Conservation (phyloP, 163 green algal genomes). For the Chlamydomonas reinhardtii region DNA sequence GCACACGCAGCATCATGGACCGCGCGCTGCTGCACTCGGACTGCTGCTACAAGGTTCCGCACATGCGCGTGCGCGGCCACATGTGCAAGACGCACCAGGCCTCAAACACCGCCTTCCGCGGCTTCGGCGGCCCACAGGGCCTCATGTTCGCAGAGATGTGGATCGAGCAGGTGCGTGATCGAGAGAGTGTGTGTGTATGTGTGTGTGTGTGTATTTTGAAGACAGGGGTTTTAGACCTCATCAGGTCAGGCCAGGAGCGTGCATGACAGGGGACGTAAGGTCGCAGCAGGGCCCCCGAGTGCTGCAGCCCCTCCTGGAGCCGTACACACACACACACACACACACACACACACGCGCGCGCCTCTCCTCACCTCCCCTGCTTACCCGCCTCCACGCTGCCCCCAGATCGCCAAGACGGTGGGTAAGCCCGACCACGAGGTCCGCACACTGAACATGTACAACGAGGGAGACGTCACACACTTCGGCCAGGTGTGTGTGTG, state of each 20-base stretch:
- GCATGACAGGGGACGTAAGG: no score
- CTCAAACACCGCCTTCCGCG: slow-evolving; percentile 96
- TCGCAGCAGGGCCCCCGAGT: no score
- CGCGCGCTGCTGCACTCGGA: slow-evolving; percentile 92
- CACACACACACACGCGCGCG: no score
- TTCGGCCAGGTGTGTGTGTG: slow-evolving; percentile 71
- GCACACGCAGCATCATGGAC: slow-evolving; percentile 89
- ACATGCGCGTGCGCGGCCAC: slow-evolving; percentile 79
- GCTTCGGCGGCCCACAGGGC: slow-evolving; percentile 94
- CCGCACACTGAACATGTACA: slow-evolving; percentile 86
- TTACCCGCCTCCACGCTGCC: no score
- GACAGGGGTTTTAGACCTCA: no score
- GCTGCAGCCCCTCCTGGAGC: no score
- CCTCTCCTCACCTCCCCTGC: no score
- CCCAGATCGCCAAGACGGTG: slow-evolving; percentile 60
- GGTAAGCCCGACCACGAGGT: slow-evolving; percentile 56
- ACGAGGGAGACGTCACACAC: slow-evolving; percentile 84
- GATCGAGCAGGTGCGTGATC: slow-evolving; percentile 77
- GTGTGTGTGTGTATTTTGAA: background rate
- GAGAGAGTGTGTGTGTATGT: background rate
- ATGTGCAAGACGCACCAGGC: slow-evolving; percentile 92
- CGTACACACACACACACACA: no score
- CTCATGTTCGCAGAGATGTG: slow-evolving; percentile 91
- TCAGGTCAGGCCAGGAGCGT: no score
- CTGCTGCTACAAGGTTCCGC: slow-evolving; percentile 84